These are phyloP conservation scores for Trichomonascus vanleenenianus DNA, from an alignment of 805 yeast species.

Conservation along the genomic window DNA sequence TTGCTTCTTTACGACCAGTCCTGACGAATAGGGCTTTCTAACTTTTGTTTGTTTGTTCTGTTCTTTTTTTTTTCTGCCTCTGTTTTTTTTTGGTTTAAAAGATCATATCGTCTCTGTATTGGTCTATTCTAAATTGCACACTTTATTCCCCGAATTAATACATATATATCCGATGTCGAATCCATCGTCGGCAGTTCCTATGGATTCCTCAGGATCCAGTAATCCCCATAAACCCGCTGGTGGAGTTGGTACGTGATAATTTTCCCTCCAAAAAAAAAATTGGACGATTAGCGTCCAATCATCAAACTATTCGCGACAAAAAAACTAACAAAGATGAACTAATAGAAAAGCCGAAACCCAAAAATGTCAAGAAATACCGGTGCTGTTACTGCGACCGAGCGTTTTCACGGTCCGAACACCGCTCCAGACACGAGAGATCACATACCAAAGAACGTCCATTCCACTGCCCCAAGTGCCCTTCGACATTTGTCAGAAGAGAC, in stretches of 20 bases:
- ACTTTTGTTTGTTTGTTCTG: too few species aligned
- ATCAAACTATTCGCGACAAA: too few species aligned
- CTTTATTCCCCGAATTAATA: too few species aligned
- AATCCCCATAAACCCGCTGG: background rate
- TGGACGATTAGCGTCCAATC: too few species aligned
- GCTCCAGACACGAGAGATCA: constrained; percentile 69
- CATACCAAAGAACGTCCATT: constrained; percentile 79
- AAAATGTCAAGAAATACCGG: constrained; percentile 48
- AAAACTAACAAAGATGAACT: background rate
- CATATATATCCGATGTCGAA: too few species aligned
- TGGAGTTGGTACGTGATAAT: background rate
- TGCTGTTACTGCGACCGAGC: constrained; percentile 77
- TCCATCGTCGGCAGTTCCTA: too few species aligned
- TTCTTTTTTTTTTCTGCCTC: too few species aligned
- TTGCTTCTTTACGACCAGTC: too few species aligned
- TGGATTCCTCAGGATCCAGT: background rate
- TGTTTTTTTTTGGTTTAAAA: too few species aligned
- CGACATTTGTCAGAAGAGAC: constrained; percentile 72
- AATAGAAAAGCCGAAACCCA: background rate
- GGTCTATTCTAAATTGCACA: too few species aligned
- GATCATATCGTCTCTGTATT: too few species aligned
- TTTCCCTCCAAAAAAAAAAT: background rate
- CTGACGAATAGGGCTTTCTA: too few species aligned
- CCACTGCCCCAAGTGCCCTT: constrained; percentile 60
- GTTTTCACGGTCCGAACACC: constrained; percentile 72